Percentiles rank a stretch among this genome's conserved stretches.
Evolutionary conservation across 805 yeast genomes (phyloP).

Genomic region (Clavispora vitiphila): DNA sequence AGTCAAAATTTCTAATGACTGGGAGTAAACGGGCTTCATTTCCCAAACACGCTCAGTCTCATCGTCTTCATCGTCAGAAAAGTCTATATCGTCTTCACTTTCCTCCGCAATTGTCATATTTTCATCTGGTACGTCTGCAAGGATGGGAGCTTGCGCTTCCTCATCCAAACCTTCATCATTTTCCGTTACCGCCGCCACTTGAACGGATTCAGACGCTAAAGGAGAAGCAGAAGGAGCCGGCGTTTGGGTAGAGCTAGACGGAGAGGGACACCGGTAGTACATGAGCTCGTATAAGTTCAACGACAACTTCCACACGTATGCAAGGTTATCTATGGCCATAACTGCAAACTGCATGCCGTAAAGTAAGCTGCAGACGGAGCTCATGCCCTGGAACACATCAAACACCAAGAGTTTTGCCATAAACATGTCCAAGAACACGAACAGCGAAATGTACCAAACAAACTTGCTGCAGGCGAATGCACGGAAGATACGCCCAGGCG

Average conservation of each 20-base stretch:
- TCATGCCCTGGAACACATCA: constrained; percentile 46
- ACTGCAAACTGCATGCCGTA: constrained; percentile 77
- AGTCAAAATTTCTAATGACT: constrained; percentile 50
- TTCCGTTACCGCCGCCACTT: too few species aligned
- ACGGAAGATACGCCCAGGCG: constrained; percentile 23
- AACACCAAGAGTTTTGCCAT: constrained; percentile 54
- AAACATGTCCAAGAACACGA: constrained; percentile 46
- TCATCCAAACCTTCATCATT: too few species aligned
- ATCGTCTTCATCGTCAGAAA: constrained; percentile 31
- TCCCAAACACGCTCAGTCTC: constrained; percentile 65
- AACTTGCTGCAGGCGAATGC: constrained; percentile 35
- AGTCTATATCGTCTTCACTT: constrained; percentile 7
- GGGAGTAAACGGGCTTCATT: constrained; percentile 53
- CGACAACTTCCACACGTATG: constrained; percentile 40
- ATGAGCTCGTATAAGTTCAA: constrained; percentile 55
- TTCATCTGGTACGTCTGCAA: neutral
- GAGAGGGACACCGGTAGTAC: constrained; percentile 28
- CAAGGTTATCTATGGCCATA: constrained; percentile 49
- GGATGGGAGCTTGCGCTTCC: neutral
- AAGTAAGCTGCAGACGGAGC: constrained; percentile 52
- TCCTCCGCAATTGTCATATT: constrained; percentile 1
- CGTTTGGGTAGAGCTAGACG: neutral
- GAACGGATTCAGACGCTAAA: too few species aligned
- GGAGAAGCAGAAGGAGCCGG: neutral
- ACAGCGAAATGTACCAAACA: constrained; percentile 38